phyloP scores from a whole-genome alignment of 2,329 filamentous ascomycete species.

The Colletotrichum sp. region DNA sequence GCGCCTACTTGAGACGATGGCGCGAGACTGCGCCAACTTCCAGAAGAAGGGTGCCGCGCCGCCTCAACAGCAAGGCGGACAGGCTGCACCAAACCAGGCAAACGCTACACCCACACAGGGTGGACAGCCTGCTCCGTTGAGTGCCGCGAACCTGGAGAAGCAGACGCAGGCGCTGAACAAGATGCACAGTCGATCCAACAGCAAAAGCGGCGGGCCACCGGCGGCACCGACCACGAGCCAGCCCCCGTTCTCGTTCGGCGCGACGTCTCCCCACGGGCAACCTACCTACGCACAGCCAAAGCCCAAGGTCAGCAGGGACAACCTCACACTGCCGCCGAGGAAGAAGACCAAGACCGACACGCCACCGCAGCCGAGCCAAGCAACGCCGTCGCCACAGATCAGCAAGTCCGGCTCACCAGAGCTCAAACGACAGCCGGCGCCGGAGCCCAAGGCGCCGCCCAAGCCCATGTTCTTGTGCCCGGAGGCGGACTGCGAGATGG shows the following conservation, averaged over 20 bases:
- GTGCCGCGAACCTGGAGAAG: slow-evolving; percentile 56
- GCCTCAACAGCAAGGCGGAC: not conserved
- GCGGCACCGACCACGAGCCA: slow-evolving; percentile 63
- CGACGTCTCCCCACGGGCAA: slow-evolving; percentile 63
- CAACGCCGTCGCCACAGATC: slow-evolving; percentile 53
- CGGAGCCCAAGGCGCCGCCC: slow-evolving; percentile 29
- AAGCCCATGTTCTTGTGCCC: slow-evolving; percentile 55
- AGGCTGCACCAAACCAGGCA: slow-evolving; percentile 29
- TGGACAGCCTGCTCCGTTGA: slow-evolving; percentile 37
- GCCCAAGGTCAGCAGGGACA: slow-evolving; percentile 55
- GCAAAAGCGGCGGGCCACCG: slow-evolving; percentile 54
- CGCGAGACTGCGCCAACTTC: slow-evolving; percentile 46
- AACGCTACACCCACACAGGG: not conserved
- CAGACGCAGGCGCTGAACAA: slow-evolving; percentile 54
- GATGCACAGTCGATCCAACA: slow-evolving; percentile 46
- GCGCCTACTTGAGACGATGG: slow-evolving; percentile 56
- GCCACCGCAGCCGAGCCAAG: slow-evolving; percentile 40
- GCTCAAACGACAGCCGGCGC: slow-evolving; percentile 37
- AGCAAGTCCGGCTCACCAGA: slow-evolving; percentile 54
- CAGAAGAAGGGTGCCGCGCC: slow-evolving; percentile 25
- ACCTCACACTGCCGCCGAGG: slow-evolving; percentile 59
- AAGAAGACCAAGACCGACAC: slow-evolving; percentile 60
- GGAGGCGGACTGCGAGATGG: slow-evolving; percentile 59
- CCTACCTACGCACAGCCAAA: slow-evolving; percentile 57
- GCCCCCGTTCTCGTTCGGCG: slow-evolving; percentile 61